phyloP scores from a whole-genome alignment of 2,329 filamentous ascomycete species.

The Pseudonectria foliicola region DNA sequence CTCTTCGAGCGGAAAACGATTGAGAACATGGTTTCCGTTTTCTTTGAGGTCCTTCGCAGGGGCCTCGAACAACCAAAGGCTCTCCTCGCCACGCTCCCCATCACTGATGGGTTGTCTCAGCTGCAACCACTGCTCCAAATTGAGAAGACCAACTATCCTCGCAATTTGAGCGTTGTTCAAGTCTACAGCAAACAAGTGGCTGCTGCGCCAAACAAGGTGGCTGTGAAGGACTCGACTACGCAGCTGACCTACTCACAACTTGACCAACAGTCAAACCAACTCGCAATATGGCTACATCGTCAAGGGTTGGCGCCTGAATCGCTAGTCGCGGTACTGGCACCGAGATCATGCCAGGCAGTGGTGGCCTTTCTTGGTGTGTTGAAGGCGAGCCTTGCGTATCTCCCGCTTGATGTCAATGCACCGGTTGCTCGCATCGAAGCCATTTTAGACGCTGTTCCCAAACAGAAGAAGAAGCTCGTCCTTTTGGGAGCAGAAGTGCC shows the following conservation, averaged over 20 bases:
- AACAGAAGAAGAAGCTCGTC: constrained; percentile 7
- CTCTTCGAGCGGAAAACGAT: constrained; percentile 10
- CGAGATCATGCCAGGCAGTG: constrained; percentile 14
- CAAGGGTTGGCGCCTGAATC: constrained; percentile 7
- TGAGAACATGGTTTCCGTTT: constrained; percentile 5
- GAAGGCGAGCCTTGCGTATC: constrained; percentile 19
- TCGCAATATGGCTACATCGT: constrained; percentile 10
- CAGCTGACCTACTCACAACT: constrained; percentile 16
- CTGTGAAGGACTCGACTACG: constrained; percentile 11
- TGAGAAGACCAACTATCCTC: constrained; percentile 7
- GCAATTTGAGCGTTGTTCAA: constrained; percentile 15
- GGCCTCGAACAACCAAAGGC: constrained; percentile 3
- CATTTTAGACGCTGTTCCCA: constrained; percentile 7
- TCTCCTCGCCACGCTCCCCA: background rate
- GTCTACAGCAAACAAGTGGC: constrained; percentile 18
- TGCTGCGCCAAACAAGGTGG: constrained; percentile 5
- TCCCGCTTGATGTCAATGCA: constrained; percentile 16
- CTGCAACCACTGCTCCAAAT: constrained; percentile 7
- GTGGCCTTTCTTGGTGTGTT: constrained; percentile 17
- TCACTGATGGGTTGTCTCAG: background rate
- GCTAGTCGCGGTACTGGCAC: constrained; percentile 13
- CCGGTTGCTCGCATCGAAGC: constrained; percentile 11
- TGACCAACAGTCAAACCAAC: constrained; percentile 8
- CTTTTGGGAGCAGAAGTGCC: constrained; percentile 6
- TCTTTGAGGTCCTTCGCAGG: constrained; percentile 5